Evolutionary conservation across 371 early-diverging fungal genomes (phyloP).

Genomic region (Saksenaea oblongispora): DNA sequence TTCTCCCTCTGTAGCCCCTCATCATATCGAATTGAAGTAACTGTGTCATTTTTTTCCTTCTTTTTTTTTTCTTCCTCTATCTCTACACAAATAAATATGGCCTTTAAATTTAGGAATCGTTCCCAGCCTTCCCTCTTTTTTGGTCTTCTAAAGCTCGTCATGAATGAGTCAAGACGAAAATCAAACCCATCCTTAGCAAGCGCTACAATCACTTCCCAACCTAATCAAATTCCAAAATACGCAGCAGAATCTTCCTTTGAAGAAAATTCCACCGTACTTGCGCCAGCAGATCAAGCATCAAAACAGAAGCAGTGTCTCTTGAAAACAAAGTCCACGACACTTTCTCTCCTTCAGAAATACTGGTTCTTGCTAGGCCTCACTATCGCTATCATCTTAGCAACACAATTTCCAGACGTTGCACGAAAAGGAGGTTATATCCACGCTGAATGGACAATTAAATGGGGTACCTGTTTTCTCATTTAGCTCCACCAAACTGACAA

Average conservation of each 20-base stretch:
- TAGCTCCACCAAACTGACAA: neutral
- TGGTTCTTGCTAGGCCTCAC: slow-evolving; percentile 63
- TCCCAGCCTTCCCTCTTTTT: neutral
- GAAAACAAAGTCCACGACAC: slow-evolving; percentile 10
- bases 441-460: slow-evolving; percentile 64
- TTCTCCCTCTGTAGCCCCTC: neutral
- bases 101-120: neutral
- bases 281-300: neutral
- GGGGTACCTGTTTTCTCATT: slow-evolving; percentile 32
- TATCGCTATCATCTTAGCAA: slow-evolving; percentile 58
- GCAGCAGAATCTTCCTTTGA: neutral
- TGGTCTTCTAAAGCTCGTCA: neutral
- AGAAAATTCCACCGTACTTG: neutral
- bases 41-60: neutral
- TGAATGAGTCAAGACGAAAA: slow-evolving; percentile 17
- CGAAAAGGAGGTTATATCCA: slow-evolving; percentile 58
- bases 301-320: neutral
- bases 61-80: slow-evolving; percentile 1
- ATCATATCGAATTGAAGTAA: neutral
- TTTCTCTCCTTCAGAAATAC: slow-evolving; percentile 20
- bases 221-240: neutral
- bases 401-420: slow-evolving; percentile 56
- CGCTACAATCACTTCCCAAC: slow-evolving; percentile 11
- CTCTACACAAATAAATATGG: neutral
- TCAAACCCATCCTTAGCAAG: slow-evolving; percentile 20